Evolutionary conservation across 306 rosid species (phyloP).

Genomic region (Chamaecrista fasciculata): DNA sequence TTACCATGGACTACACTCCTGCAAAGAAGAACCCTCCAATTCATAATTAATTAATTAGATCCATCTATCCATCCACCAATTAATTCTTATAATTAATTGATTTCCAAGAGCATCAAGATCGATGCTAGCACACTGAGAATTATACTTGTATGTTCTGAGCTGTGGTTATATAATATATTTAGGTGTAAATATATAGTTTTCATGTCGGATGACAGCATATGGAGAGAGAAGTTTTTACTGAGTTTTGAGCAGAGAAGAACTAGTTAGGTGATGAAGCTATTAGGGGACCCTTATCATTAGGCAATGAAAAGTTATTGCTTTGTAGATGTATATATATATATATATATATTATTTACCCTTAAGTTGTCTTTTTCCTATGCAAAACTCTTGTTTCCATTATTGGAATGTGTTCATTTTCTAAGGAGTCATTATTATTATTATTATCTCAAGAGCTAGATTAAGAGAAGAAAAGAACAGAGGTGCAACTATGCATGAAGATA

Average conservation of each 20-base stretch:
- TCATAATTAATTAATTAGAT: slow-evolving; percentile 67
- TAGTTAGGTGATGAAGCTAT: neutral
- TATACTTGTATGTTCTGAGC: slow-evolving; percentile 20
- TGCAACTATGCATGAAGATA: no score
- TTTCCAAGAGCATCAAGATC: slow-evolving; percentile 6
- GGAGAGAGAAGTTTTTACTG: no score
- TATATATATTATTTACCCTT: neutral
- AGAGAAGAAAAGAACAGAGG: no score
- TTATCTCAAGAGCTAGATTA: neutral
- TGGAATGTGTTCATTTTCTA: neutral
- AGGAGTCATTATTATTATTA: no score
- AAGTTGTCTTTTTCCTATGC: neutral
- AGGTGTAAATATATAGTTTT: no score
- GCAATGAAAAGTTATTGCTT: slow-evolving; percentile 17
- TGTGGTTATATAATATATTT: slow-evolving; percentile 20
- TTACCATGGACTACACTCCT: slow-evolving; percentile 81
- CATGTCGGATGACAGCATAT: no score
- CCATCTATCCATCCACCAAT: no score
- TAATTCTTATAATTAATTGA: neutral
- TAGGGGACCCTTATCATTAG: neutral
- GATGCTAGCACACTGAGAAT: neutral
- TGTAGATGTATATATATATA: neutral
- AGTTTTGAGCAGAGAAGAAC: slow-evolving; percentile 19
- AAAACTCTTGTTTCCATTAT: neutral
- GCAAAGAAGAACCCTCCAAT: slow-evolving; percentile 87